A percentile compares a stretch with the other conserved stretches of the same genome.
phyloP scores from a whole-genome alignment of 805 yeast genomes.

The Naumovozyma dairenensis region DNA sequence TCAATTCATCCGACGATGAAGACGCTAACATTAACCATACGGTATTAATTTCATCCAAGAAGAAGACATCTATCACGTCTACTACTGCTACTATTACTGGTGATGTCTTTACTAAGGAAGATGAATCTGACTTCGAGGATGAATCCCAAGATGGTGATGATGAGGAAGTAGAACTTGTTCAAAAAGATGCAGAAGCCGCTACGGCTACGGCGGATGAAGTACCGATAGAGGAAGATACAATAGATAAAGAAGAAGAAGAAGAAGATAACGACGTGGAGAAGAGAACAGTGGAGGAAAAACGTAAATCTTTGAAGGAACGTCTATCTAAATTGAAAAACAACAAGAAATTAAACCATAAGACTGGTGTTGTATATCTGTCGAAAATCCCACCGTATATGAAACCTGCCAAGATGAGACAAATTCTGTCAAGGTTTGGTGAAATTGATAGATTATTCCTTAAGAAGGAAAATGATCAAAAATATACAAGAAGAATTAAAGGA shows the following conservation, averaged over 20 bases:
- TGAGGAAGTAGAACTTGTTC: constrained; percentile 9
- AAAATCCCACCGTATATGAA: constrained; percentile 95
- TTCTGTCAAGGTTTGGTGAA: constrained; percentile 72
- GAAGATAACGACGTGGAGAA: constrained; percentile 11
- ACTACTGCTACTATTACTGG: no score
- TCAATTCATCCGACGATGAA: constrained; percentile 25
- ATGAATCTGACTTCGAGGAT: constrained; percentile 6
- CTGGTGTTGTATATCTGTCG: constrained; percentile 91
- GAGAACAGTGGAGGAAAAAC: constrained; percentile 5
- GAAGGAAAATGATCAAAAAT: constrained; percentile 64
- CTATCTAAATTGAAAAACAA: constrained; percentile 38
- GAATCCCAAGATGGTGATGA: constrained; percentile 13
- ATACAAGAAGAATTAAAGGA: constrained; percentile 60
- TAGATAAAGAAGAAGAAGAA: constrained; percentile 5
- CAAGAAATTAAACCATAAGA: constrained; percentile 46
- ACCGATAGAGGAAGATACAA: constrained; percentile 15
- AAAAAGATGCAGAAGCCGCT: constrained; percentile 4
- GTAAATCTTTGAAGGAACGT: constrained; percentile 33
- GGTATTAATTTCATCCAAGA: constrained; percentile 16
- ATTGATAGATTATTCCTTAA: constrained; percentile 80
- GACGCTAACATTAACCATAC: constrained; percentile 18
- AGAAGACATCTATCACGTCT: constrained; percentile 5
- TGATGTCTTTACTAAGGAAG: constrained; percentile 20
- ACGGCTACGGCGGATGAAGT: no score
- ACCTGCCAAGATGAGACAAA: constrained; percentile 79